Evolutionary conservation across 805 yeast species (phyloP).

Genomic region (Spathaspora girioi): DNA sequence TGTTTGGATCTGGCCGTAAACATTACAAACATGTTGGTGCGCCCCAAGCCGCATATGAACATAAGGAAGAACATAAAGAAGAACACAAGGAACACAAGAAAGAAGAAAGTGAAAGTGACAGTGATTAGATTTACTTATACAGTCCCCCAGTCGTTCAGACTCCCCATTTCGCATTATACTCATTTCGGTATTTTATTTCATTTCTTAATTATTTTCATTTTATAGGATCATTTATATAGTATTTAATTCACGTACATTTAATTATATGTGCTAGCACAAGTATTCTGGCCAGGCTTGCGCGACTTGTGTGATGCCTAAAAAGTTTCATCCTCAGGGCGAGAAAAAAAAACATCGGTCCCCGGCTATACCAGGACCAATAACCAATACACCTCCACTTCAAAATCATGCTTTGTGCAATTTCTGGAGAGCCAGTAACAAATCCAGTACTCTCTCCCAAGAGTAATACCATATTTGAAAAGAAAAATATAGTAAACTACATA

Average conservation of each 20-base stretch:
- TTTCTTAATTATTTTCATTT: not conserved
- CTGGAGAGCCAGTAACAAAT: conserved; percentile 65
- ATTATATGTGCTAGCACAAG: not conserved
- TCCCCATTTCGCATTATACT: not conserved
- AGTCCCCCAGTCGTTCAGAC: too few species aligned
- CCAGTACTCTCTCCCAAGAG: conserved; percentile 79
- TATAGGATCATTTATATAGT: not conserved
- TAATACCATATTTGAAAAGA: conserved; percentile 65
- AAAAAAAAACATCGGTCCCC: not conserved
- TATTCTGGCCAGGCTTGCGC: not conserved
- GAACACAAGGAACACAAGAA: not conserved
- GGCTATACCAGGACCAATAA: not conserved
- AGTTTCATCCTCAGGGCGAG: not conserved
- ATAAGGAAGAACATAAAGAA: conserved; percentile 2
- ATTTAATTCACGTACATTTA: not conserved
- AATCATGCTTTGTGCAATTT: conserved; percentile 30
- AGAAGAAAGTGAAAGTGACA: not conserved
- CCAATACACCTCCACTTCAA: not conserved
- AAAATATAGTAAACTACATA: conserved; percentile 58
- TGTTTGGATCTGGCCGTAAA: conserved; percentile 29
- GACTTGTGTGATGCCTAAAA: not conserved
- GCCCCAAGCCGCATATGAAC: conserved; percentile 23
- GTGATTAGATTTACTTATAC: not conserved
- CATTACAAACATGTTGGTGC: conserved; percentile 19
- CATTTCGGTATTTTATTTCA: not conserved